Conservation (phyloP, 805 yeast species). For the Pichia thaimueangensis region DNA sequence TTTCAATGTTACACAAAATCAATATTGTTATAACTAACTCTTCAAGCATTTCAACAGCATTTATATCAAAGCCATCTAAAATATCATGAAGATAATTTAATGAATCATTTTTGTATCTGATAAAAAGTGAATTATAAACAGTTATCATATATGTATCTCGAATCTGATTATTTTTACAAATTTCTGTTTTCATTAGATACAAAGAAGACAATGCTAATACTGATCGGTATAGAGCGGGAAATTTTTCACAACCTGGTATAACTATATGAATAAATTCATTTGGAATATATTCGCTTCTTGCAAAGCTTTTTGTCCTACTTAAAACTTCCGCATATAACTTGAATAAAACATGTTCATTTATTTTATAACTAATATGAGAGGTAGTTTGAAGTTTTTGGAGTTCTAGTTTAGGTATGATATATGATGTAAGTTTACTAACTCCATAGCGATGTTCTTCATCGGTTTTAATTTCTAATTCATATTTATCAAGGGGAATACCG, state of each 20-base stretch:
- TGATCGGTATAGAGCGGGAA: slow-evolving; percentile 22
- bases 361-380: neutral
- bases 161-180: neutral
- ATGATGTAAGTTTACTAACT: neutral
- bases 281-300: slow-evolving; percentile 14
- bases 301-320: slow-evolving; percentile 22
- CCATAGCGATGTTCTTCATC: neutral
- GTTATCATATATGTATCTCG: slow-evolving; percentile 2
- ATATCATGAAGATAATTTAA: slow-evolving; percentile 24
- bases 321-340: slow-evolving; percentile 21
- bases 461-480: slow-evolving; percentile 1
- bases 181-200: slow-evolving; percentile 21
- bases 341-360: slow-evolving; percentile 18
- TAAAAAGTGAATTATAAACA: slow-evolving; percentile 11
- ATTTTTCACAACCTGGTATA: slow-evolving; percentile 23
- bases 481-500: neutral
- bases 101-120: slow-evolving; percentile 27
- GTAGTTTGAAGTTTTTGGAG: neutral
- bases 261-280: slow-evolving; percentile 26
- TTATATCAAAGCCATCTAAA: slow-evolving; percentile 21
- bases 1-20: slow-evolving; percentile 28
- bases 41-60: slow-evolving; percentile 20
- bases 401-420: neutral
- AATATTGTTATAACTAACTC: slow-evolving; percentile 26
- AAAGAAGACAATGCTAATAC: slow-evolving; percentile 24